phyloP scores from a whole-genome alignment of 2,329 filamentous ascomycete genomes.

The Phyllosticta citriasiana region DNA sequence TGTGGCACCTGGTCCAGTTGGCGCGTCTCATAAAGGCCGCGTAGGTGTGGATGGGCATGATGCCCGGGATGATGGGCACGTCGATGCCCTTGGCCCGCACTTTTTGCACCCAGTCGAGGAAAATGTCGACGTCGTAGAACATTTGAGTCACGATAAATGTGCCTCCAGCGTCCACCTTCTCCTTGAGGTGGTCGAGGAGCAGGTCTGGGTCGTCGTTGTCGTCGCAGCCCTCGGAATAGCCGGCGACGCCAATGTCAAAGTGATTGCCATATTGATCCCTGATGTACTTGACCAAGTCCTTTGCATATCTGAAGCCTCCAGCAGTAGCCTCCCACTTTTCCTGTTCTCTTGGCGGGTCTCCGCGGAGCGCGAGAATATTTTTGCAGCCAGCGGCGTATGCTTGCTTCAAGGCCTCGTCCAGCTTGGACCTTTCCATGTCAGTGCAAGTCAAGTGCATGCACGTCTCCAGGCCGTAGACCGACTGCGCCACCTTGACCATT shows the following conservation, averaged over 20 bases:
- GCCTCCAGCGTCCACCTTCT: conserved; percentile 90
- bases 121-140: conserved; percentile 98
- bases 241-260: conserved; percentile 91
- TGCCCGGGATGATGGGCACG: conserved; percentile 74
- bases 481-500: conserved; percentile 94
- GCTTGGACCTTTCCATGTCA: conserved; percentile 88
- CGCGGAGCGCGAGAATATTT: conserved; percentile 88
- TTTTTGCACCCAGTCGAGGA: conserved; percentile 80
- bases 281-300: conserved; percentile 81
- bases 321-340: conserved; percentile 88
- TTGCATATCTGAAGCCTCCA: conserved; percentile 81
- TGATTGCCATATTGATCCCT: conserved; percentile 70
- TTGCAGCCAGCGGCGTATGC: conserved; percentile 95
- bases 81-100: conserved; percentile 77
- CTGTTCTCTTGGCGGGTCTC: conserved; percentile 86
- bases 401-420: conserved; percentile 76
- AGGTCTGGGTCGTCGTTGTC: conserved; percentile 80
- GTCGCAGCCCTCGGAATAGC: conserved; percentile 91
- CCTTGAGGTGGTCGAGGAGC: conserved; percentile 85
- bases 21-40: conserved; percentile 83
- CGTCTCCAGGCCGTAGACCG: conserved; percentile 90
- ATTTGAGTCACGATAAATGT: conserved; percentile 97
- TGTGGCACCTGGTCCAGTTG: conserved; percentile 78
- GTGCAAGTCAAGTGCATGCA: conserved; percentile 99
- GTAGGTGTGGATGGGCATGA: conserved; percentile 93